Conservation (phyloP, 768 basidiomycete genomes). For the Hericium coralloides region DNA sequence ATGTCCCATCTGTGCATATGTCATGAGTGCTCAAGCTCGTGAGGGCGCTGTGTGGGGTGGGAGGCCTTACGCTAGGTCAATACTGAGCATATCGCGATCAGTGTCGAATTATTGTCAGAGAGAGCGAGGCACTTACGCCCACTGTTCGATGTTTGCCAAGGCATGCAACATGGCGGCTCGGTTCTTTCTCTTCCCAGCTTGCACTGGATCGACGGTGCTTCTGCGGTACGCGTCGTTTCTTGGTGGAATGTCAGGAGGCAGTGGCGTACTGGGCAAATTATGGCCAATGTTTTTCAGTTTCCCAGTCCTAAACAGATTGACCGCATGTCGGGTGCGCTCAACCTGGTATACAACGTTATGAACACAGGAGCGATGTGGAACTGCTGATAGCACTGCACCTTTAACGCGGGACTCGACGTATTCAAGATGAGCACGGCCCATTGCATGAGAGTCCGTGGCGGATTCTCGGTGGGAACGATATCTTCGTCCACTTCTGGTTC, state of each 20-base stretch:
- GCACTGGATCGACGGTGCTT: conserved; percentile 50
- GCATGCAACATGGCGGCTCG: conserved; percentile 73
- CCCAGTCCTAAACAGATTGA: conserved; percentile 60
- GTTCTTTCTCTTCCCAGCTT: conserved; percentile 53
- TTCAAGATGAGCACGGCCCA: conserved; percentile 76
- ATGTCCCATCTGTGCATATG: conserved; percentile 60
- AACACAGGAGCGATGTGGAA: background rate
- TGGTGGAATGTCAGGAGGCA: conserved; percentile 55
- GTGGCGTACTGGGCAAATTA: conserved; percentile 32
- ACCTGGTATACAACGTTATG: conserved; percentile 30
- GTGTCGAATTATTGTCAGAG: background rate
- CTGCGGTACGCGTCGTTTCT: conserved; percentile 42
- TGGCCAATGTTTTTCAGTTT: conserved; percentile 60
- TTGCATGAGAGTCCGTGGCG: conserved; percentile 64
- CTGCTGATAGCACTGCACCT: conserved; percentile 27
- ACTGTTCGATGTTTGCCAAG: conserved; percentile 80
- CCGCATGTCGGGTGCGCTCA: conserved; percentile 60
- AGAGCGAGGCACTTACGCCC: conserved; percentile 56
- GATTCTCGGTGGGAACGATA: conserved; percentile 36
- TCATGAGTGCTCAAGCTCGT: background rate
- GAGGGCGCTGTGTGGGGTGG: background rate
- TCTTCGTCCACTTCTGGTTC: conserved; percentile 24
- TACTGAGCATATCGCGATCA: conserved; percentile 27
- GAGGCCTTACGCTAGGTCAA: conserved; percentile 58
- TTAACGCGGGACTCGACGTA: conserved; percentile 58